Evolutionary conservation across 106 monocot genomes (phyloP).

Genomic region (Apostasia shenzhenica): DNA sequence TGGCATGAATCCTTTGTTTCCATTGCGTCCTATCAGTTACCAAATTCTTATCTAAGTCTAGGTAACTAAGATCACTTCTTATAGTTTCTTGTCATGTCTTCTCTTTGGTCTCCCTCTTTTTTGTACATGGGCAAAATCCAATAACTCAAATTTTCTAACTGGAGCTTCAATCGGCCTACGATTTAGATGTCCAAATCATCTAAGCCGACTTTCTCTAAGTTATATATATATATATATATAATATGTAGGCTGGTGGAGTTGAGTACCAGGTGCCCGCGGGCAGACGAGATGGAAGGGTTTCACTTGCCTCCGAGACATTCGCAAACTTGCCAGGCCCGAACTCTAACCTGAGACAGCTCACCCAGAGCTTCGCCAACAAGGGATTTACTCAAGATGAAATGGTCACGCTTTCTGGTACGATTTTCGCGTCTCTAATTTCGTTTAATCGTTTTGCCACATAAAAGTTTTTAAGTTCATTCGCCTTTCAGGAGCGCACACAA

Average conservation of each 20-base stretch:
- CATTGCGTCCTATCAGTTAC: too few relatives aligned
- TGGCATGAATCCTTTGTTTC: too few relatives aligned
- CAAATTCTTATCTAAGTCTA: too few relatives aligned
- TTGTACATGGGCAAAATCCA: too few relatives aligned
- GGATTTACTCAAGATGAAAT: constrained; percentile 38
- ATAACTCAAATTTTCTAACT: too few relatives aligned
- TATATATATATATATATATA: too few relatives aligned
- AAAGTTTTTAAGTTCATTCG: background rate
- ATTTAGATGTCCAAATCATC: too few relatives aligned
- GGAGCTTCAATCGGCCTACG: too few relatives aligned
- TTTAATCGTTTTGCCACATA: background rate
- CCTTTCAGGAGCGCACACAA: constrained; percentile 31
- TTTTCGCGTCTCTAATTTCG: background rate
- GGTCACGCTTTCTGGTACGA: constrained; percentile 41
- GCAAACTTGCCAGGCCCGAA: constrained; percentile 18
- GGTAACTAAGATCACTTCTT: too few relatives aligned
- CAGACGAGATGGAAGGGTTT: constrained; percentile 36
- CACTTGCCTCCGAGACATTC: constrained; percentile 10
- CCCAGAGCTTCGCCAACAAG: constrained; percentile 30
- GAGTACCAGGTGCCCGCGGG: constrained; percentile 21
- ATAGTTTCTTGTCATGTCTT: too few relatives aligned
- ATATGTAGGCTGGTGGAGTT: constrained; percentile 15
- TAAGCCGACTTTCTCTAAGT: too few relatives aligned
- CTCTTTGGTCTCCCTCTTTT: too few relatives aligned
- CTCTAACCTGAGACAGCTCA: constrained; percentile 13